Evolutionary conservation across 2,329 filamentous ascomycete genomes (phyloP), one percentile per base, ranked within the genome.

Genomic region (Alternaria novae-zelandiae): DNA sequence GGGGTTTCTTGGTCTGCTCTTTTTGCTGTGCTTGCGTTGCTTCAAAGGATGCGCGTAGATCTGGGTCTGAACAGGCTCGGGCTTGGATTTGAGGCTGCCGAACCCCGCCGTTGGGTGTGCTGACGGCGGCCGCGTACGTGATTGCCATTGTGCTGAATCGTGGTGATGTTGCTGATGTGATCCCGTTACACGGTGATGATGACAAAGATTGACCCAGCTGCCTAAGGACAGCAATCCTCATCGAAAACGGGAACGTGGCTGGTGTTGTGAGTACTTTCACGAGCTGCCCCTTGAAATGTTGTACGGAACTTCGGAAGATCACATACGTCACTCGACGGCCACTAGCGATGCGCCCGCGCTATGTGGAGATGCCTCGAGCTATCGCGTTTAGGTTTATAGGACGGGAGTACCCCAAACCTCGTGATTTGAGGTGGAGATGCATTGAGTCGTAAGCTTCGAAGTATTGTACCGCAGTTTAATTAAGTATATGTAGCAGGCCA

Each of bases 81-180:
- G 66, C 60, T 28, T 64, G 58, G 57, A 69, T 70, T 20, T 65
- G 59, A 15, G 68, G 65, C 12, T 65, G 65, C 4, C 62, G 60
- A 20, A 64, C 17, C n/a, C 50, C 58, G 36, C 66, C 67, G 41
- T 63, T 70, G 17, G 68, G 68, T 13, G 65, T 70, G 59, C 66
- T 67, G 44, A 70, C 63, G 23, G 67, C 70, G n/a, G 67, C 67
- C n/a, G 69, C 69, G 45, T 74, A 72, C 2, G 65, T 67, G 32
- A 69, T 59, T 26, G 63, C 54, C 64, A 64, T 70, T 23, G 32
- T 59, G 51, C 59, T 54, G 17, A 47, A 46, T 8, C 15, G 32
- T 23, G 44, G n/a, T 49, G 44, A 26, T 13, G 28, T 21, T 59
- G 28, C 53, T 32, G 32, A 44, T 12, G 54, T 46, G 25, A 54